Evolutionary conservation across 148 eudicot species (phyloP).

Genomic region (Vaccinium vitisidaea): DNA sequence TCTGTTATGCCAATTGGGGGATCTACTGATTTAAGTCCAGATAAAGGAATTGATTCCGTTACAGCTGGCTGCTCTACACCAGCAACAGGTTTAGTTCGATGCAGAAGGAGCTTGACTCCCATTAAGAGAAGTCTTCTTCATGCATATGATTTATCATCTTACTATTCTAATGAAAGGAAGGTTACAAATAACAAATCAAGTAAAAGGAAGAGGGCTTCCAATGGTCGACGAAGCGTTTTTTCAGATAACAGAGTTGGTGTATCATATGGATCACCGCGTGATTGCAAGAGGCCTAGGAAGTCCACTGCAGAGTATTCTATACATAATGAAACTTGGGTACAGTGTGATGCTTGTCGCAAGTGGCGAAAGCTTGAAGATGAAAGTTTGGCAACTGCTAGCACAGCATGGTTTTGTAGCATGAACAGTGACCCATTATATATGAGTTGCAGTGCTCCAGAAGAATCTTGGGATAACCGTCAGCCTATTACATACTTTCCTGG

Average conservation of each 20-base stretch:
- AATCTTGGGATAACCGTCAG: conserved; percentile 55
- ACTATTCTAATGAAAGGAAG: conserved; percentile 24
- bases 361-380: conserved; percentile 74
- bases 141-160: conserved; percentile 38
- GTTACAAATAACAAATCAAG: conserved; percentile 19
- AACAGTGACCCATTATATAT: conserved; percentile 58
- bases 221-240: conserved; percentile 20
- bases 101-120: conserved; percentile 42
- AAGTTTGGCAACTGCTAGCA: conserved; percentile 34
- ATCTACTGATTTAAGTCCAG: conserved; percentile 30
- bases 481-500: conserved; percentile 70
- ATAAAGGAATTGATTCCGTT: conserved; percentile 27
- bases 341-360: conserved; percentile 88
- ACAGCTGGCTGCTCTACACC: conserved; percentile 28
- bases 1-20: conserved; percentile 24
- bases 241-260: conserved; percentile 23
- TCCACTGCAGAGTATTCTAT: conserved; percentile 27
- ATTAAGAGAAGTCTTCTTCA: conserved; percentile 62
- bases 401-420: conserved; percentile 96
- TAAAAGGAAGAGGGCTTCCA: conserved; percentile 45
- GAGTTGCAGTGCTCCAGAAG: conserved; percentile 74
- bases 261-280: conserved; percentile 20
- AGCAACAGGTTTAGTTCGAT: conserved; percentile 23
- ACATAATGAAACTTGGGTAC: conserved; percentile 70
- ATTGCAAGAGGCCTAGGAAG: conserved; percentile 41